Percentiles rank a stretch among this genome's conserved stretches.
Evolutionary conservation across 2,329 filamentous ascomycete genomes (phyloP).

Genomic region (Berkeleyomyces rouxiae): DNA sequence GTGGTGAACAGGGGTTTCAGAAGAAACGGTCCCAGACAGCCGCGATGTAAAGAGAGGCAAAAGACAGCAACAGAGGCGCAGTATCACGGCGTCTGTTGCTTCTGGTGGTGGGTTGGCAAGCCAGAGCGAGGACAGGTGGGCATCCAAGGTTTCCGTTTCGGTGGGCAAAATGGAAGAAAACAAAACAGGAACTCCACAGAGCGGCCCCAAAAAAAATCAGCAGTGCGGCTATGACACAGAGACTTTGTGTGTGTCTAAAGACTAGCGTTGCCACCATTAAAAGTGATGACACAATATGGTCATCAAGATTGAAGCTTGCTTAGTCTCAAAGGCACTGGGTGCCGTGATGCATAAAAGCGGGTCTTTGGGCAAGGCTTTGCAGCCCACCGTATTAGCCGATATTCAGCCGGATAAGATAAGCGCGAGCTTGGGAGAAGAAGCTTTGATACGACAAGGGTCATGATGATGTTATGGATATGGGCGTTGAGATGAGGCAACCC

Average conservation of each 20-base stretch:
- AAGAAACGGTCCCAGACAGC: background rate
- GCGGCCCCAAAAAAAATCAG: too few relatives aligned
- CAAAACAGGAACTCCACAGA: too few relatives aligned
- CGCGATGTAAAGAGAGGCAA: background rate
- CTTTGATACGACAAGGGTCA: background rate
- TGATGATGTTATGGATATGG: background rate
- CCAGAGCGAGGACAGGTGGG: too few relatives aligned
- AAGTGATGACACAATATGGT: background rate
- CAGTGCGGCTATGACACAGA: too few relatives aligned
- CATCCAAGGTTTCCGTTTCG: too few relatives aligned
- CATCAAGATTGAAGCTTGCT: background rate
- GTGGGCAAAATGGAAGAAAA: too few relatives aligned
- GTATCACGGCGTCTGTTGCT: background rate
- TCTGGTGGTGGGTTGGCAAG: background rate
- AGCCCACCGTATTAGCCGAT: background rate
- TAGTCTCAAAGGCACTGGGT: background rate
- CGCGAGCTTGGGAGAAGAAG: background rate
- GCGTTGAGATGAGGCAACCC: background rate
- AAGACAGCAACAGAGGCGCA: background rate
- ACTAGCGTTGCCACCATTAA: background rate
- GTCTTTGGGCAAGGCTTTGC: background rate
- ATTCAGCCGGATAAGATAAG: conserved; percentile 8
- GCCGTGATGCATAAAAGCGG: background rate
- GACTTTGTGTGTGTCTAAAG: too few relatives aligned
- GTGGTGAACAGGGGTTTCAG: background rate